These are phyloP conservation scores for Aspergillus sp. DNA, from an alignment of 2,329 filamentous ascomycete species.

Conservation along the genomic window DNA sequence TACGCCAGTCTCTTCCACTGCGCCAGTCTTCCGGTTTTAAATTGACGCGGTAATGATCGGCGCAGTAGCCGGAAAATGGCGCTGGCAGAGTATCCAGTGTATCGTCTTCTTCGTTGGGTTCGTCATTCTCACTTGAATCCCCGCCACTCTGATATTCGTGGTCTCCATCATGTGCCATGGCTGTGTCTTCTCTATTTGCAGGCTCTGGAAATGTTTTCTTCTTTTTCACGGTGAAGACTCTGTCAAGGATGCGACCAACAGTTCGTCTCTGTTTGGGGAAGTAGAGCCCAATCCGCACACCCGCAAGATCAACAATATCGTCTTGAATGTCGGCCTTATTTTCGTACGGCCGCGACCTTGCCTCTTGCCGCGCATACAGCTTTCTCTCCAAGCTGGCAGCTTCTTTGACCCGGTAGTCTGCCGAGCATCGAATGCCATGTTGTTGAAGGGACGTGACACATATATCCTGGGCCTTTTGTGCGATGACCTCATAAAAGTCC, in stretches of 20 bases:
- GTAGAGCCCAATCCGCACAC: conserved; percentile 12
- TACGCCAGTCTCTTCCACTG: neutral
- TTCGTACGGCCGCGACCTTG: neutral
- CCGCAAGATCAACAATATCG: conserved; percentile 13
- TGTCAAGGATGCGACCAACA: neutral
- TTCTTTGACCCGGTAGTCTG: conserved; percentile 7
- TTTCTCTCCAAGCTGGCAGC: conserved; percentile 1
- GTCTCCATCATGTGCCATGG: neutral
- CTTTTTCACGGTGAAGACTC: neutral
- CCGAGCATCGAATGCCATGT: neutral
- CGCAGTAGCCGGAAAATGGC: conserved; percentile 3
- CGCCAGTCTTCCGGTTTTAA: neutral
- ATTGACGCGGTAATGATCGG: conserved; percentile 3
- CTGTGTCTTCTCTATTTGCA: too few relatives aligned
- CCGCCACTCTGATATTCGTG: neutral
- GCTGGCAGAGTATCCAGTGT: neutral
- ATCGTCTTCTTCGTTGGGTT: neutral
- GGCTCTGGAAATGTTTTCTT: neutral
- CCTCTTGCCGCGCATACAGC: neutral
- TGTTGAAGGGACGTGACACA: neutral
- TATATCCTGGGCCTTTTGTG: neutral
- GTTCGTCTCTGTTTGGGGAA: conserved; percentile 1
- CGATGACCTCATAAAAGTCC: neutral
- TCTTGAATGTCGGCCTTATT: conserved; percentile 7
- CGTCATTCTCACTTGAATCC: neutral